Evolutionary conservation across 208 protist species (phyloP).

Genomic region (Crithidia mellificae): DNA sequence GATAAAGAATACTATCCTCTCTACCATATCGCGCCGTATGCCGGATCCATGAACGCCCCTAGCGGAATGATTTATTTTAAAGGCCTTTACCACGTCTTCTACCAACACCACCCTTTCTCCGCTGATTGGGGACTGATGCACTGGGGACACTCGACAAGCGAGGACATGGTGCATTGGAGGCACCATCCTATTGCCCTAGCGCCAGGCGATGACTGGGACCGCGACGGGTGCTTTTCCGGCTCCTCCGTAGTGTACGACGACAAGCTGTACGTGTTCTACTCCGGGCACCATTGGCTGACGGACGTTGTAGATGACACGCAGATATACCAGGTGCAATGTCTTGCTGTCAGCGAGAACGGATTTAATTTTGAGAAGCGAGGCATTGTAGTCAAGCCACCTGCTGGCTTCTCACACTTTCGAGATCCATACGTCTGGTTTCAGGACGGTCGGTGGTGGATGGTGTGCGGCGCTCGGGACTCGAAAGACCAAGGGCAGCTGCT

Average conservation of each 20-base stretch:
- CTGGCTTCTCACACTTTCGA: constrained; percentile 55
- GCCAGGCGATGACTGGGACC: constrained; percentile 64
- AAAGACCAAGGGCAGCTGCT: constrained; percentile 71
- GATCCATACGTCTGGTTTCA: constrained; percentile 60
- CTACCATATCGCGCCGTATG: constrained; percentile 61
- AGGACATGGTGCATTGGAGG: constrained; percentile 64
- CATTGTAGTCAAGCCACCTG: constrained; percentile 71
- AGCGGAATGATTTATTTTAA: constrained; percentile 55
- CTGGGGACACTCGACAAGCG: constrained; percentile 64
- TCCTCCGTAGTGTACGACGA: constrained; percentile 51
- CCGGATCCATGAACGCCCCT: constrained; percentile 55
- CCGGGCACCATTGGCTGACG: constrained; percentile 63
- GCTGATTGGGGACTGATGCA: constrained; percentile 59
- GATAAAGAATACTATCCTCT: constrained; percentile 53
- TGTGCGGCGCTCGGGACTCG: constrained; percentile 50
- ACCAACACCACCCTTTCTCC: constrained; percentile 57
- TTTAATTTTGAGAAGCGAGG: constrained; percentile 68
- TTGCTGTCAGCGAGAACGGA: constrained; percentile 70
- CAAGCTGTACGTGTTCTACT: constrained; percentile 63
- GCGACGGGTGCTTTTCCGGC: constrained; percentile 61
- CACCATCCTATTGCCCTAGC: constrained; percentile 62
- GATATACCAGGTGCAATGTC: constrained; percentile 69
- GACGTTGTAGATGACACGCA: constrained; percentile 43
- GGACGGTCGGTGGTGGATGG: constrained; percentile 64
- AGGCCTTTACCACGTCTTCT: constrained; percentile 66